Percentiles rank a stretch among this genome's conserved stretches.
Evolutionary conservation across 495 filamentous ascomycete genomes (phyloP).

Genomic region (Penicillium ochrochloron): DNA sequence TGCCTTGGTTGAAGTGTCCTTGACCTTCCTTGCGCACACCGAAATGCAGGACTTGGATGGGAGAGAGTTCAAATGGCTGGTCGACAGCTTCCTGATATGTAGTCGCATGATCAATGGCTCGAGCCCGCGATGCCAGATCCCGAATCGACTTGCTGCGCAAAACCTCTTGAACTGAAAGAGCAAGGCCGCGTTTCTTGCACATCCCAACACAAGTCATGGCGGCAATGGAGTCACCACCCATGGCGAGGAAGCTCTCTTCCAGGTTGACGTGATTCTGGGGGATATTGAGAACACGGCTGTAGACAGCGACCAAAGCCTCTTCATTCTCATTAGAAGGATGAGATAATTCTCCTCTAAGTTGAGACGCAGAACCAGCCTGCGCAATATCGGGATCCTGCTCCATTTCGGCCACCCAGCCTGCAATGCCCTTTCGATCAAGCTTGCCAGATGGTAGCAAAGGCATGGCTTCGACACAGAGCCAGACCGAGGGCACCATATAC

Average conservation of each 20-base stretch:
- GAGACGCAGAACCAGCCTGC: not conserved
- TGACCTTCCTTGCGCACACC: constrained; percentile 55
- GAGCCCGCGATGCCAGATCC: constrained; percentile 44
- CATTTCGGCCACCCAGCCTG: constrained; percentile 41
- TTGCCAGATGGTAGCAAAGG: constrained; percentile 59
- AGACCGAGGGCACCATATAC: constrained; percentile 62
- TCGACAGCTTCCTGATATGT: constrained; percentile 47
- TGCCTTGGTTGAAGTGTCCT: constrained; percentile 76
- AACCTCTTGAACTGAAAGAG: constrained; percentile 58
- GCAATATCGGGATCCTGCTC: constrained; percentile 34
- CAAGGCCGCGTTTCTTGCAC: constrained; percentile 55
- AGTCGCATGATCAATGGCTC: constrained; percentile 33
- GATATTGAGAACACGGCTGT: constrained; percentile 59
- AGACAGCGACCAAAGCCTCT: constrained; percentile 47
- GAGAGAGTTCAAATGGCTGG: constrained; percentile 66
- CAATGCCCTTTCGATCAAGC: constrained; percentile 51
- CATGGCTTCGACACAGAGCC: constrained; percentile 53
- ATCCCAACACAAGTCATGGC: constrained; percentile 67
- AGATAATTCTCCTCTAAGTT: constrained; percentile 15
- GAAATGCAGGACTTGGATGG: constrained; percentile 75
- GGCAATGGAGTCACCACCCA: constrained; percentile 72
- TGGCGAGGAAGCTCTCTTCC: constrained; percentile 63
- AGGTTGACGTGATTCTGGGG: constrained; percentile 49
- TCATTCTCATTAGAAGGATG: constrained; percentile 41
- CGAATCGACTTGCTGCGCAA: constrained; percentile 52